Conservation (phyloP, 495 filamentous ascomycete genomes). For the Penicillium manginii region DNA sequence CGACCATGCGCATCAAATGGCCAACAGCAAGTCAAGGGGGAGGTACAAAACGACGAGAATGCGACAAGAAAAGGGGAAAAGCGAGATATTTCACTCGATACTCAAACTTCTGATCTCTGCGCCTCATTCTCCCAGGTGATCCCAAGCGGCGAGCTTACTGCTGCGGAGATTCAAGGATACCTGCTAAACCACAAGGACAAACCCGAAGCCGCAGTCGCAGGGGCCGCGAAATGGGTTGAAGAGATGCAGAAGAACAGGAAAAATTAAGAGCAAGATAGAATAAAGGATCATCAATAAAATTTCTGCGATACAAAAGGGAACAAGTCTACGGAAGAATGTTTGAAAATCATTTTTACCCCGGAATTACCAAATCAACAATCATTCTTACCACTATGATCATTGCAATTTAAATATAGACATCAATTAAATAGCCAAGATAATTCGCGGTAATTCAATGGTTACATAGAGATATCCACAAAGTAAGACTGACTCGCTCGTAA, state of each 20-base stretch:
- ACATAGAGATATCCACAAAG: neutral
- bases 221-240: constrained; percentile 55
- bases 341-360: no score
- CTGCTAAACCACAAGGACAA: constrained; percentile 59
- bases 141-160: constrained; percentile 58
- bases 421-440: no score
- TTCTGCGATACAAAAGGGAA: no score
- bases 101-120: constrained; percentile 44
- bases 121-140: constrained; percentile 53
- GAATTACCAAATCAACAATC: no score
- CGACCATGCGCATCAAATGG: neutral
- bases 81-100: neutral
- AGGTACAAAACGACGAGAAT: neutral
- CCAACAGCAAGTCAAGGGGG: neutral
- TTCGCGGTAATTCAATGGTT: neutral
- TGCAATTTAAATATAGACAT: no score
- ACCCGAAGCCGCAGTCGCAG: constrained; percentile 58
- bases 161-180: constrained; percentile 70
- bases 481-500: neutral
- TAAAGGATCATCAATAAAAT: no score
- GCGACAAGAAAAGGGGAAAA: neutral
- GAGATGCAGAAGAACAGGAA: neutral
- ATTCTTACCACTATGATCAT: no score
- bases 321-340: no score
- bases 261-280: neutral